phyloP scores from a whole-genome alignment of 306 rosid genomes.

The Vachellia collinsii region DNA sequence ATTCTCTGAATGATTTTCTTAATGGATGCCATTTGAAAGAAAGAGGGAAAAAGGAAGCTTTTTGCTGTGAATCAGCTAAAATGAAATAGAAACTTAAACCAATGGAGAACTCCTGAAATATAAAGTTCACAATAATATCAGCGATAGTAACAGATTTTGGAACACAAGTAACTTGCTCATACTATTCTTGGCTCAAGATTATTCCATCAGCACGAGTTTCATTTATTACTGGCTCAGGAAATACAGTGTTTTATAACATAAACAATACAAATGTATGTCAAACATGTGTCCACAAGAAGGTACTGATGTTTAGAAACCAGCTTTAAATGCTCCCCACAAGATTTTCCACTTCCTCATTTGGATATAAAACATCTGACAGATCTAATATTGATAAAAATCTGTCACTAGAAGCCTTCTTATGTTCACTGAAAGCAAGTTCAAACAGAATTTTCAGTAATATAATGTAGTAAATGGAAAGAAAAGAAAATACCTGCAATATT shows the following conservation, averaged over 20 bases:
- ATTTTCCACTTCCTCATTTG: conserved; percentile 5
- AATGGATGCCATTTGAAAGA: conserved; percentile 7
- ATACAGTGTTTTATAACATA: not conserved
- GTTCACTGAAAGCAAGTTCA: conserved; percentile 14
- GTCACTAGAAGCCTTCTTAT: not conserved
- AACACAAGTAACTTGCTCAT: no score
- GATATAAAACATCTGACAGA: conserved; percentile 24
- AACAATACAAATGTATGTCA: conserved; percentile 1
- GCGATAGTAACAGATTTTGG: not conserved
- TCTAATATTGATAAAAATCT: not conserved
- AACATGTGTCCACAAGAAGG: conserved; percentile 5
- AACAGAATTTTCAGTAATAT: conserved; percentile 13
- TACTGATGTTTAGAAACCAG: conserved; percentile 17
- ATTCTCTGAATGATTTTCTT: not conserved
- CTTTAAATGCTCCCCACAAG: not conserved
- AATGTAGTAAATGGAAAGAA: not conserved
- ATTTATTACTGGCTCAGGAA: conserved; percentile 6
- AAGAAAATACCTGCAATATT: conserved; percentile 69
- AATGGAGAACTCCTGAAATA: conserved; percentile 2
- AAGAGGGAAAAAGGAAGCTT: not conserved
- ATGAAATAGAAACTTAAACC: not conserved
- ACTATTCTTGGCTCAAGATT: not conserved
- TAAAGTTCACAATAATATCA: not conserved
- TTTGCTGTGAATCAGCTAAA: not conserved
- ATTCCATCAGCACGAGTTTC: not conserved